Evolutionary conservation across 2,329 filamentous ascomycete genomes (phyloP).

Genomic region (Fusarium transvaalense): DNA sequence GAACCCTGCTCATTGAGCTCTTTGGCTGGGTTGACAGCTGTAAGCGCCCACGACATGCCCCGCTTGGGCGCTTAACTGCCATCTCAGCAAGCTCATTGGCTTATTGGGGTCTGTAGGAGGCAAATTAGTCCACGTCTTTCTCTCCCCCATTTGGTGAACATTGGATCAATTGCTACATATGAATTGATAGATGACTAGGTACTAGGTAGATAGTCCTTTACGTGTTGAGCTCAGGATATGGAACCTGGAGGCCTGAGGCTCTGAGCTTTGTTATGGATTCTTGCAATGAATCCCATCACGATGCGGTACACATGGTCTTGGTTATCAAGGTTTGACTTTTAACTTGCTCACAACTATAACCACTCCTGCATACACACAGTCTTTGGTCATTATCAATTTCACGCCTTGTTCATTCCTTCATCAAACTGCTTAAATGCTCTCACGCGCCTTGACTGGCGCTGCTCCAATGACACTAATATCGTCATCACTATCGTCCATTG

Average conservation of each 20-base stretch:
- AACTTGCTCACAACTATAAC: slow-evolving; percentile 30
- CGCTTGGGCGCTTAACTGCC: slow-evolving; percentile 27
- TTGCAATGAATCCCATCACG: neutral
- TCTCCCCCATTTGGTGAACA: slow-evolving; percentile 29
- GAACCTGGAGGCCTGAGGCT: neutral
- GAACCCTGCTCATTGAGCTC: slow-evolving; percentile 8
- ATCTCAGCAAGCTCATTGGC: slow-evolving; percentile 29
- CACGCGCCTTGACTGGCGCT: slow-evolving; percentile 55
- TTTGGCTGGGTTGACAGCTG: slow-evolving; percentile 19
- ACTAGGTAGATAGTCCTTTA: neutral
- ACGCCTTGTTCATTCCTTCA: neutral
- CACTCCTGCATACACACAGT: slow-evolving; percentile 15
- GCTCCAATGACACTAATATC: slow-evolving; percentile 54
- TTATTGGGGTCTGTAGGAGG: slow-evolving; percentile 3
- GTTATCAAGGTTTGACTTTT: slow-evolving; percentile 2
- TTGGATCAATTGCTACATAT: slow-evolving; percentile 2
- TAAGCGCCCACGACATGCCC: slow-evolving; percentile 30
- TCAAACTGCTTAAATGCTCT: slow-evolving; percentile 53
- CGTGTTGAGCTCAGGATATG: slow-evolving; percentile 2
- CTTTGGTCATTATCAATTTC: neutral
- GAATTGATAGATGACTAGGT: too few species aligned
- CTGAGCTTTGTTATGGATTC: neutral
- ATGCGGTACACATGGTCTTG: neutral
- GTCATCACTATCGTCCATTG: slow-evolving; percentile 50
- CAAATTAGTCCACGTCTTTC: slow-evolving; percentile 22